A percentile compares a stretch with the other conserved stretches of the same genome.
Evolutionary conservation across 164 flowering plant genomes (phyloP).

Genomic region (Annona squamosa): DNA sequence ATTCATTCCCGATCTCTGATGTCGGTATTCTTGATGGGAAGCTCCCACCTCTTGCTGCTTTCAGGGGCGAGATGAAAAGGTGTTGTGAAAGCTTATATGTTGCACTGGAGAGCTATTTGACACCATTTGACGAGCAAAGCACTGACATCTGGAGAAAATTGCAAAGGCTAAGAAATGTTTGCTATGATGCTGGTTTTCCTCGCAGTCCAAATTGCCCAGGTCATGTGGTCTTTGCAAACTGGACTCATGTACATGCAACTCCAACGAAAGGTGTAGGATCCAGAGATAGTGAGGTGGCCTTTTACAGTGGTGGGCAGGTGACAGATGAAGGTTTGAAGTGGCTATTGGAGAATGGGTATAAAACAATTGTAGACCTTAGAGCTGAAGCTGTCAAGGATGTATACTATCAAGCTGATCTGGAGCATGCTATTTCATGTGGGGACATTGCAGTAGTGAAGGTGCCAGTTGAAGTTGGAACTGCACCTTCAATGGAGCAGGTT

Average conservation of each 20-base stretch:
- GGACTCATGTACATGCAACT: slow-evolving; percentile 64
- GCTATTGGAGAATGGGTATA: slow-evolving; percentile 64
- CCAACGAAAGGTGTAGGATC: slow-evolving; percentile 30
- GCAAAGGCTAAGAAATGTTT: slow-evolving; percentile 81
- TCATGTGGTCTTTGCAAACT: slow-evolving; percentile 76
- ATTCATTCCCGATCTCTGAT: slow-evolving; percentile 36
- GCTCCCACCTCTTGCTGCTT: slow-evolving; percentile 82
- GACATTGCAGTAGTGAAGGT: slow-evolving; percentile 56
- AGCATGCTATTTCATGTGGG: slow-evolving; percentile 49
- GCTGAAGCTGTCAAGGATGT: slow-evolving; percentile 75
- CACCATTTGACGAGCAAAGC: slow-evolving; percentile 51
- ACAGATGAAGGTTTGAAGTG: slow-evolving; percentile 81
- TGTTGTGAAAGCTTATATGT: slow-evolving; percentile 81
- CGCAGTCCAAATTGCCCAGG: slow-evolving; percentile 59
- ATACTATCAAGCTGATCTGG: slow-evolving; percentile 49
- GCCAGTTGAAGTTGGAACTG: slow-evolving; percentile 73
- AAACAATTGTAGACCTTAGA: slow-evolving; percentile 86
- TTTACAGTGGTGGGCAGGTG: slow-evolving; percentile 89
- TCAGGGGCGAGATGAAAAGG: slow-evolving; percentile 85
- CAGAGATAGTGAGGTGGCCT: slow-evolving; percentile 51
- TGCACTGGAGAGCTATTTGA: slow-evolving; percentile 73
- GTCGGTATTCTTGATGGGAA: slow-evolving; percentile 43
- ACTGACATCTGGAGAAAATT: slow-evolving; percentile 76
- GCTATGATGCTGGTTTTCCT: slow-evolving; percentile 91
- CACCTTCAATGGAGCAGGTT: slow-evolving; percentile 87